A percentile compares a stretch with the other conserved stretches of the same genome.
phyloP scores from a whole-genome alignment of 257 asterid species.

The Haberlea rhodopensis region DNA sequence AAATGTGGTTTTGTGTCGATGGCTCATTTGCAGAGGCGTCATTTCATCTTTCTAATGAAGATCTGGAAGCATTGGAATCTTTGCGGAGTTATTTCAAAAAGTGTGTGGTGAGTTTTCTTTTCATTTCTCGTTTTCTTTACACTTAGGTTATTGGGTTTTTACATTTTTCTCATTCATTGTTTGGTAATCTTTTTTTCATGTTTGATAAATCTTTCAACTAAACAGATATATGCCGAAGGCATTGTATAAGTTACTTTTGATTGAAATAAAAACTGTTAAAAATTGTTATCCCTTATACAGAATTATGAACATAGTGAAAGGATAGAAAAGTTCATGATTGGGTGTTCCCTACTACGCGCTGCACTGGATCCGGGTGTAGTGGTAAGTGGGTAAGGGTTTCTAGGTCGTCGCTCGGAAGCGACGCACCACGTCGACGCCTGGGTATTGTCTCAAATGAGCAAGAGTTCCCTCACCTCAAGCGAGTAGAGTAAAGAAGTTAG shows the following conservation, averaged over 20 bases:
- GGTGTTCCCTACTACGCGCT: too few species aligned
- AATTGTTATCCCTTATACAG: not conserved
- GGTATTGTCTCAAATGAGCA: too few species aligned
- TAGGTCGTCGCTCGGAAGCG: too few species aligned
- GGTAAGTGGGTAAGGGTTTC: too few species aligned
- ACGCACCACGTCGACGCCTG: too few species aligned
- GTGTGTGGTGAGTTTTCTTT: conserved; percentile 70
- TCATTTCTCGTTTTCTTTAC: not conserved
- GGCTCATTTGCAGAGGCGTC: conserved; percentile 41
- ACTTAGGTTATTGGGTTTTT: not conserved
- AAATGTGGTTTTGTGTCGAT: conserved; percentile 9
- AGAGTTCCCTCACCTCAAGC: too few species aligned
- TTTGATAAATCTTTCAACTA: not conserved
- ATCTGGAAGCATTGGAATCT: conserved; percentile 61
- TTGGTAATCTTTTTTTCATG: not conserved
- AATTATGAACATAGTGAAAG: not conserved
- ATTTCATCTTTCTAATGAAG: conserved; percentile 48
- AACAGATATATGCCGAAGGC: not conserved
- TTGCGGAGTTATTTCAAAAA: conserved; percentile 59
- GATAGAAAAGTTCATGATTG: too few species aligned
- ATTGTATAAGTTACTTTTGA: not conserved
- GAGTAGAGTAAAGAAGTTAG: too few species aligned
- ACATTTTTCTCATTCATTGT: not conserved
- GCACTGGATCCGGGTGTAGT: too few species aligned
- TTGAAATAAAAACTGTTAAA: not conserved